Conservation (phyloP, 1,284 basidiomycete species). For the Athelia sp. region DNA sequence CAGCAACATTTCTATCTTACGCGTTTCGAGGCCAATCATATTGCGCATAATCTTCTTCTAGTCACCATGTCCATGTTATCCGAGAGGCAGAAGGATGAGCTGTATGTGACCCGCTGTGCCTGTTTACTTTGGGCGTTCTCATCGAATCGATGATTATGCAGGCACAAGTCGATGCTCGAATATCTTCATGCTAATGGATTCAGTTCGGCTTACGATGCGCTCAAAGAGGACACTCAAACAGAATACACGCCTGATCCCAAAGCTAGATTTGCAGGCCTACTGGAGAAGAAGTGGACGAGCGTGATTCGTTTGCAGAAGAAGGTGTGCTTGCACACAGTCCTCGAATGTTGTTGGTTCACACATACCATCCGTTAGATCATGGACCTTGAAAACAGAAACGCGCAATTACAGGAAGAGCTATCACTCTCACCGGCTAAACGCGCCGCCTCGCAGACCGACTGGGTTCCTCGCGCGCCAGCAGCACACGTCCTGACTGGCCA, state of each 20-base stretch:
- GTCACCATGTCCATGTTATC: conserved; percentile 53
- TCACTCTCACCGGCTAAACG: conserved; percentile 56
- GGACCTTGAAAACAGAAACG: conserved; percentile 80
- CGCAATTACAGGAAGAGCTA: conserved; percentile 75
- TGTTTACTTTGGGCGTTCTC: conserved; percentile 9
- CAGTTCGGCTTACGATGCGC: conserved; percentile 54
- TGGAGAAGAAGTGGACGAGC: conserved; percentile 96
- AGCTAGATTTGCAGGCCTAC: conserved; percentile 75
- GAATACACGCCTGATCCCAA: conserved; percentile 80
- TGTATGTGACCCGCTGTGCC: conserved; percentile 44
- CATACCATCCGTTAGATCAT: conserved; percentile 58
- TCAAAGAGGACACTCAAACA: conserved; percentile 52
- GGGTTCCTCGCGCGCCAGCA: conserved; percentile 80
- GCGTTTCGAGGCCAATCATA: no score
- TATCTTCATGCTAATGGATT: conserved; percentile 73
- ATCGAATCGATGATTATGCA: conserved; percentile 25
- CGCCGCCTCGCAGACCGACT: conserved; percentile 59
- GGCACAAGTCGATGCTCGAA: conserved; percentile 83
- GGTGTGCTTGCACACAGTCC: conserved; percentile 35
- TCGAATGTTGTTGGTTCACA: conserved; percentile 2
- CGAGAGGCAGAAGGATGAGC: conserved; percentile 79
- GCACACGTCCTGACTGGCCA: conserved; percentile 80
- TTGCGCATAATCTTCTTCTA: no score
- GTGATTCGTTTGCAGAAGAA: conserved; percentile 93
- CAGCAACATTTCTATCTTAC: no score